Evolutionary conservation across 2,329 filamentous ascomycete genomes (phyloP), one percentile per base, ranked within the genome.

Genomic region (Aspergillus spinulosporus): DNA sequence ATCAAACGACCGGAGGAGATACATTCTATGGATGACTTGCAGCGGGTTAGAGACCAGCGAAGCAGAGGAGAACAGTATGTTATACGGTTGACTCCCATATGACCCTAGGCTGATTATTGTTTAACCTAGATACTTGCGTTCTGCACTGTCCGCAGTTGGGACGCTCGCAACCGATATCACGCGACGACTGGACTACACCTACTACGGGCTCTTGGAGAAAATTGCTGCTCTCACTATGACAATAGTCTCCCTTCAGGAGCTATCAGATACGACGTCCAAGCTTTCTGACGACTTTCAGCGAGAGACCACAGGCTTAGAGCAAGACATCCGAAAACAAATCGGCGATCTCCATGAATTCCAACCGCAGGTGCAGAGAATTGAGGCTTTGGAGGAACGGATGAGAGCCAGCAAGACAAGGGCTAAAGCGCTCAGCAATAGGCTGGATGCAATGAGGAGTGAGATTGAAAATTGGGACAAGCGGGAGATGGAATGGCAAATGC

Each of bases 61-160:
- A 91, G 90, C 72, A 84, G 87, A 68, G 84, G 86, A 56, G 89
- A 92, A 65, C 84, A 86, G 69, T 92, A 85, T 71, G 87, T 85
- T 44, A 14, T 34, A 44, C 28, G 37, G 28, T 40, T 3, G 4
- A 29, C 28, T 43, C 7, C 15, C n/a, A 15, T 58, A 29, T 49
- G 11, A 4, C 14, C 9, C 45, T 32, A 29, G 47, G 36, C 52
- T 62, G 39, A 56, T 43, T n/a, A 11, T 45, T n/a, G n/a, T 15
- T 8, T 15, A 11, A 43, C 43, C 9, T 49, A 73, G 67, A 50
- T 66, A 66, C 52, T 60, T 74, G 28, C 72, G 71, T 7, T 67
- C 66, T 14, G 67, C 71, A 12, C 64, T 78, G 29, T 62, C 67
- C 7, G 64, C 69, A 2, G 69, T 77, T 48, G 71, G 73, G 26